Conservation (phyloP, 768 basidiomycete genomes). For the Mycena rebaudengoi region DNA sequence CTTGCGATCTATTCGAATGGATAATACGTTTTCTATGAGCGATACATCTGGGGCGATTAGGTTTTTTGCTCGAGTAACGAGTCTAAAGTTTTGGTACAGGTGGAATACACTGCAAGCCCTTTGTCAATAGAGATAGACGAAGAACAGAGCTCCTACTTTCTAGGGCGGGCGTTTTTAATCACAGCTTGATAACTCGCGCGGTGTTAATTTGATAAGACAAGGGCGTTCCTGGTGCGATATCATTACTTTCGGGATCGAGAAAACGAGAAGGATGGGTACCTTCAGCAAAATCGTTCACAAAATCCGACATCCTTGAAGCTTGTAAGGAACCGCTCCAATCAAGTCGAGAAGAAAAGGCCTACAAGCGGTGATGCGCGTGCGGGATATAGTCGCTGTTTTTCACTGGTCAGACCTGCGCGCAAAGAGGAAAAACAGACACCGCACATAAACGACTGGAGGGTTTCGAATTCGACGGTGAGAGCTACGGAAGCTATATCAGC, state of each 20-base stretch:
- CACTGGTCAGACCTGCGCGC: neutral
- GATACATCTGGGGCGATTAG: too few species aligned
- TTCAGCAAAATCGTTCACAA: too few species aligned
- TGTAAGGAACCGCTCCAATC: neutral
- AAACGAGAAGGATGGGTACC: too few species aligned
- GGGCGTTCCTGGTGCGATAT: neutral
- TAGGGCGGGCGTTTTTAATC: neutral
- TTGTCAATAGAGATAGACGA: too few species aligned
- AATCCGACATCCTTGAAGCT: too few species aligned
- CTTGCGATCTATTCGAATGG: too few species aligned
- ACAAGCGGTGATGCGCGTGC: constrained; percentile 26
- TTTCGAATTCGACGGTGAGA: constrained; percentile 23
- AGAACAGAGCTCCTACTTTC: neutral
- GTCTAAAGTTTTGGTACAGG: too few species aligned
- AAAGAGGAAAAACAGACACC: neutral
- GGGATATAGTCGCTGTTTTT: constrained; percentile 19
- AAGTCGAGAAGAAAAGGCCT: neutral
- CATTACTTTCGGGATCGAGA: too few species aligned
- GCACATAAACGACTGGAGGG: constrained; percentile 16
- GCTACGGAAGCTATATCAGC: neutral
- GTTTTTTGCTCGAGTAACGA: too few species aligned
- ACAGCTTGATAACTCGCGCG: constrained; percentile 9
- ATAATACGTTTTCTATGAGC: too few species aligned
- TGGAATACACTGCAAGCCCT: too few species aligned
- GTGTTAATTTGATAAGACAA: constrained; percentile 24